A percentile compares a stretch with the other conserved stretches of the same genome.
Evolutionary conservation across 345 rosid species (phyloP).

Genomic region (Chamaenerion angustifolium): DNA sequence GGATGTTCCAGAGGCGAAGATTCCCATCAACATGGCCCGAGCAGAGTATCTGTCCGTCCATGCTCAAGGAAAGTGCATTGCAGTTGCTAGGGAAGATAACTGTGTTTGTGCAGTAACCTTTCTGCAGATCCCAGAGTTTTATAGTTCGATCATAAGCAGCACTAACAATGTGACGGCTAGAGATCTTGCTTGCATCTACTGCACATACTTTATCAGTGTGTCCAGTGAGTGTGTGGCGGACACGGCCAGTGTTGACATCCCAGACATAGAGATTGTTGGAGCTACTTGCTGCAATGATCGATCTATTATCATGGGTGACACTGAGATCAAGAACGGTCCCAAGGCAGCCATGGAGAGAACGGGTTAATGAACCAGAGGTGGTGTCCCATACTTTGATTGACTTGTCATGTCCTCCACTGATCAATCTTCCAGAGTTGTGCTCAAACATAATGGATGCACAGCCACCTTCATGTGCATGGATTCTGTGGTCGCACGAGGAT

Average conservation of each 20-base stretch:
- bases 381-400: slow-evolving; percentile 88
- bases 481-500: slow-evolving; percentile 62
- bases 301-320: slow-evolving; percentile 64
- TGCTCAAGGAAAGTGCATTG: slow-evolving; percentile 70
- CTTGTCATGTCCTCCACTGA: slow-evolving; percentile 82
- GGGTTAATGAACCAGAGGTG: slow-evolving; percentile 46
- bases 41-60: slow-evolving; percentile 80
- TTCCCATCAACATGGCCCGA: slow-evolving; percentile 96
- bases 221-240: slow-evolving; percentile 81
- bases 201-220: slow-evolving; percentile 84
- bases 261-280: slow-evolving; percentile 85
- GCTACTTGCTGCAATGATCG: slow-evolving; percentile 89
- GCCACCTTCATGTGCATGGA: slow-evolving; percentile 87
- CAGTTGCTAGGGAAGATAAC: slow-evolving; percentile 82
- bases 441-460: slow-evolving; percentile 78
- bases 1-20: slow-evolving; percentile 91
- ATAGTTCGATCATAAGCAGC: slow-evolving; percentile 95
- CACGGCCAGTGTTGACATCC: slow-evolving; percentile 71
- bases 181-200: slow-evolving; percentile 82
- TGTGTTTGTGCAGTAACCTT: slow-evolving; percentile 89
- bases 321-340: slow-evolving; percentile 89
- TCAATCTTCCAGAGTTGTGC: slow-evolving; percentile 55
- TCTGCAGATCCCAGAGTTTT: slow-evolving; percentile 91
- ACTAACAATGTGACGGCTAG: slow-evolving; percentile 76
- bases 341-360: slow-evolving; percentile 62